Conservation (phyloP, 345 rosid genomes). For the Sonneratia caseolaris region DNA sequence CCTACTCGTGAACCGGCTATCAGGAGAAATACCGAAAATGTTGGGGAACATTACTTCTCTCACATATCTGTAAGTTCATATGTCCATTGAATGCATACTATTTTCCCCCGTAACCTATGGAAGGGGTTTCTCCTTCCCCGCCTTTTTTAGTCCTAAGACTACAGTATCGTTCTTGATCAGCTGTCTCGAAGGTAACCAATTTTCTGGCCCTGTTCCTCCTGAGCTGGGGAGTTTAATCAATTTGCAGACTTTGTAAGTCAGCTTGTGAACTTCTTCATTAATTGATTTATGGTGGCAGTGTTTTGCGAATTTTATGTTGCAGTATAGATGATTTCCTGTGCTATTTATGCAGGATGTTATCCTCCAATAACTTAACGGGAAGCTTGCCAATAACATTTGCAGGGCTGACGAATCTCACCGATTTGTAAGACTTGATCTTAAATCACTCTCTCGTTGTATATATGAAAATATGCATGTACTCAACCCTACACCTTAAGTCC, state of each 20-base stretch:
- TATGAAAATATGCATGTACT: conserved; percentile 1
- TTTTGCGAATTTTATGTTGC: not conserved
- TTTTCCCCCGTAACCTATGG: not conserved
- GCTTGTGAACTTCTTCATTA: not conserved
- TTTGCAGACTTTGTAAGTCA: conserved; percentile 36
- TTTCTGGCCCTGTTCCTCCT: conserved; percentile 38
- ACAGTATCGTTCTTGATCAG: conserved; percentile 17
- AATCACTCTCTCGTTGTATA: not conserved
- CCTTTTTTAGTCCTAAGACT: no score
- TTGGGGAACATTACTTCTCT: conserved; percentile 33
- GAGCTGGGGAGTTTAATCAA: conserved; percentile 34
- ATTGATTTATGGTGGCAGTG: not conserved
- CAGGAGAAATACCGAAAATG: conserved; percentile 31
- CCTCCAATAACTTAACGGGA: conserved; percentile 48
- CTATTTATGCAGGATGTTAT: conserved; percentile 32
- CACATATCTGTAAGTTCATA: conserved; percentile 22
- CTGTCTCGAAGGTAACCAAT: conserved; percentile 32
- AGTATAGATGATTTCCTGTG: not conserved
- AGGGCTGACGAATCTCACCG: conserved; percentile 29
- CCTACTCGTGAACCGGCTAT: conserved; percentile 30
- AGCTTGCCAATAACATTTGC: conserved; percentile 34
- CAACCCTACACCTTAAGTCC: no score
- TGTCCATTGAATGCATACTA: not conserved
- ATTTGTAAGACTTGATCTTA: conserved; percentile 29
- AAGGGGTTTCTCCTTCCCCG: not conserved